These are phyloP conservation scores for Scheffersomyces quercinus DNA, from an alignment of 1,139 yeast species.

Conservation along the genomic window DNA sequence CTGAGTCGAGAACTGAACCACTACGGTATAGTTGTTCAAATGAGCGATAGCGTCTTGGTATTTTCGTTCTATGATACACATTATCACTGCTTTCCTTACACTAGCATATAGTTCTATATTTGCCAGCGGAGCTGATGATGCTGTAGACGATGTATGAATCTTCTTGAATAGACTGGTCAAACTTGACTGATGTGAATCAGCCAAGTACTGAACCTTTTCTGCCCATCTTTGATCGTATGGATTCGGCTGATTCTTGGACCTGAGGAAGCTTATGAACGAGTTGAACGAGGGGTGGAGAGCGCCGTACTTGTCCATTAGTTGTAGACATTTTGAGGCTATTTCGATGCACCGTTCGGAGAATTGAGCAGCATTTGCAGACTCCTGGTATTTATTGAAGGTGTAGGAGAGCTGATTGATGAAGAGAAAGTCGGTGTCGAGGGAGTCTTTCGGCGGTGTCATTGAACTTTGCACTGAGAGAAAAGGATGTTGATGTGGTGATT, in stretches of 20 bases:
- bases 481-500: too few species aligned
- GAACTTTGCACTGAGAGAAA: too few species aligned
- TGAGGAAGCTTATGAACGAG: constrained; percentile 10
- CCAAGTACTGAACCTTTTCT: neutral
- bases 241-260: constrained; percentile 5
- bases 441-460: neutral
- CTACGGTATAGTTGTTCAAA: constrained; percentile 18
- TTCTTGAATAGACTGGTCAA: neutral
- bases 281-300: constrained; percentile 17
- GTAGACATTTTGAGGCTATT: constrained; percentile 9
- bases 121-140: constrained; percentile 5
- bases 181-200: neutral
- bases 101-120: constrained; percentile 6
- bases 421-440: constrained; percentile 9
- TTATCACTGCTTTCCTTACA: constrained; percentile 8
- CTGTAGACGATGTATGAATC: neutral
- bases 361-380: constrained; percentile 11
- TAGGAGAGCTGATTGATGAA: constrained; percentile 10
- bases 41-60: constrained; percentile 21
- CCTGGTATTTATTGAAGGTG: constrained; percentile 4
- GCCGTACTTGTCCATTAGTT: constrained; percentile 22
- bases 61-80: constrained; percentile 18
- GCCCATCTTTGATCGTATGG: neutral
- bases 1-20: constrained; percentile 25
- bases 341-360: neutral